phyloP scores from a whole-genome alignment of 441 rosid species.

The Populus hybrid region DNA sequence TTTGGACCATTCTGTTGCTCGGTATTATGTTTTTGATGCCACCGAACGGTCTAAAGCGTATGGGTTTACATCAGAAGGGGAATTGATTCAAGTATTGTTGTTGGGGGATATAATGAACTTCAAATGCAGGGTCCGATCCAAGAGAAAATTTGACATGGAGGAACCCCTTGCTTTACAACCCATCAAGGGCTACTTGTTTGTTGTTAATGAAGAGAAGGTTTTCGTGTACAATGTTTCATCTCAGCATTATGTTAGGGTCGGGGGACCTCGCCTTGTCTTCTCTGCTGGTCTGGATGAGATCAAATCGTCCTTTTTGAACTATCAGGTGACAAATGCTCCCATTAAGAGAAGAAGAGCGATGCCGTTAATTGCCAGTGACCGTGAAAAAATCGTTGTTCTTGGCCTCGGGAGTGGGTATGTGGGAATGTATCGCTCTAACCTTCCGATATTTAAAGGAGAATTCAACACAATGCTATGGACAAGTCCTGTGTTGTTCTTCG shows the following conservation, averaged over 20 bases:
- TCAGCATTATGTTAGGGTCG: conserved; percentile 69
- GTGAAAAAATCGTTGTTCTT: conserved; percentile 73
- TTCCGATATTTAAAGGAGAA: conserved; percentile 60
- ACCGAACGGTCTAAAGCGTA: conserved; percentile 91
- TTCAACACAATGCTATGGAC: conserved; percentile 80
- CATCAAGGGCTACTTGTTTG: conserved; percentile 79
- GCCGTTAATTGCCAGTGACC: conserved; percentile 85
- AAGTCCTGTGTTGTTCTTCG: conserved; percentile 77
- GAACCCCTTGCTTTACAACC: conserved; percentile 73
- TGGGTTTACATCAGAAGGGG: conserved; percentile 81
- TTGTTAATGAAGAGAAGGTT: conserved; percentile 62
- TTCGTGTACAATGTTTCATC: conserved; percentile 81
- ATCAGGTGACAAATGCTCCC: conserved; percentile 31
- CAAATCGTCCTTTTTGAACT: conserved; percentile 64
- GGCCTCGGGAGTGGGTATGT: conserved; percentile 78
- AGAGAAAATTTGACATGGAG: conserved; percentile 65
- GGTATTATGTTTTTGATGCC: conserved; percentile 71
- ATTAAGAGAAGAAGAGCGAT: conserved; percentile 26
- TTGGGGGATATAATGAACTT: conserved; percentile 87
- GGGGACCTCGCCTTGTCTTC: conserved; percentile 73
- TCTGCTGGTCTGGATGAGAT: conserved; percentile 79
- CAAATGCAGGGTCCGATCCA: conserved; percentile 90
- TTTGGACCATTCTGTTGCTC: conserved; percentile 62
- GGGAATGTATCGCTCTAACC: conserved; percentile 78
- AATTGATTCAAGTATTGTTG: conserved; percentile 70